Percentiles rank a stretch among this genome's conserved stretches.
Conservation (phyloP, 306 rosid species). For the Astragalus membranaceus region DNA sequence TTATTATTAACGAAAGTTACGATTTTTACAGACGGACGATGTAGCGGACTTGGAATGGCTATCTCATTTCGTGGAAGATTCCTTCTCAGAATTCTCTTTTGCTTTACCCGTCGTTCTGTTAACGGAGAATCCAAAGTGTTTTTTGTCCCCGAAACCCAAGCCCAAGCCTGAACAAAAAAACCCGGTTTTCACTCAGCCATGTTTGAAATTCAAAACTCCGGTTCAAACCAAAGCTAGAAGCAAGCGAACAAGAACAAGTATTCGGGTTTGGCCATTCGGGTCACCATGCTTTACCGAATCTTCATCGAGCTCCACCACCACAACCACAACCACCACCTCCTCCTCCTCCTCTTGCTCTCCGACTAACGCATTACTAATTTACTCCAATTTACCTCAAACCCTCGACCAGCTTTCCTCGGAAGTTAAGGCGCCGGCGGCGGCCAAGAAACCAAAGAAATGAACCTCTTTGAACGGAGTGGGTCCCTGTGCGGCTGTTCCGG, state of each 20-base stretch:
- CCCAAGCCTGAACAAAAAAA: background rate
- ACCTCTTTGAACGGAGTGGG: background rate
- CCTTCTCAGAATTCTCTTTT: constrained; percentile 49
- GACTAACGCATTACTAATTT: constrained; percentile 33
- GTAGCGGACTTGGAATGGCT: constrained; percentile 84
- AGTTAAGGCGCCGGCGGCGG: background rate
- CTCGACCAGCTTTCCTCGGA: constrained; percentile 19
- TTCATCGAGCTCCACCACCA: constrained; percentile 46
- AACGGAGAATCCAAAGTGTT: constrained; percentile 13
- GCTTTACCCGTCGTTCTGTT: constrained; percentile 33
- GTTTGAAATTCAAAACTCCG: constrained; percentile 60
- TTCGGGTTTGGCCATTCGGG: constrained; percentile 70
- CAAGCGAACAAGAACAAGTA: constrained; percentile 59
- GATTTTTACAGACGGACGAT: constrained; percentile 64
- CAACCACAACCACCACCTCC: no score
- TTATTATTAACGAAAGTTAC: constrained; percentile 26
- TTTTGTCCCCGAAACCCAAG: background rate
- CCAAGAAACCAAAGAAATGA: constrained; percentile 39
- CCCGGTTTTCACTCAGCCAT: constrained; percentile 16
- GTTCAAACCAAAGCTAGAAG: constrained; percentile 80
- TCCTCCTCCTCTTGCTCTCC: constrained; percentile 52
- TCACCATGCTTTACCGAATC: constrained; percentile 55
- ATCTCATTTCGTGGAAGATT: constrained; percentile 88
- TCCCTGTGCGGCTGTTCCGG: constrained; percentile 6
- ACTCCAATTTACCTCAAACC: constrained; percentile 18